Evolutionary conservation across 2,329 filamentous ascomycete genomes (phyloP).

Genomic region (Neofusicoccum laricinum): DNA sequence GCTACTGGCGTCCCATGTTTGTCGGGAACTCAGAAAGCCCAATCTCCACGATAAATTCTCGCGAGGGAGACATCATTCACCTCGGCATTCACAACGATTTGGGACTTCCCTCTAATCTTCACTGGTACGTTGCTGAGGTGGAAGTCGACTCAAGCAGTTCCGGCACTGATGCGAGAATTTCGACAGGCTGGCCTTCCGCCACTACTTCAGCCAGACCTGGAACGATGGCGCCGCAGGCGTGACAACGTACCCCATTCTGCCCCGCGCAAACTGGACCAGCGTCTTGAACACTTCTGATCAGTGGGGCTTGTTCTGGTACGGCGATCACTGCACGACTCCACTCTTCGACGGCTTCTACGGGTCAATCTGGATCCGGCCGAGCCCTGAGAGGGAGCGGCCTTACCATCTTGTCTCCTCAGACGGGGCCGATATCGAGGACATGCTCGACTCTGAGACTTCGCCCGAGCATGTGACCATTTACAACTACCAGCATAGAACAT

Average conservation of each 20-base stretch:
- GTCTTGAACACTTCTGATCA: background rate
- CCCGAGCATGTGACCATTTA: background rate
- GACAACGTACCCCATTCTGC: background rate
- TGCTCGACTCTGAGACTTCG: background rate
- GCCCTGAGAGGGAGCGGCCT: background rate
- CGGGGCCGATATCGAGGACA: background rate
- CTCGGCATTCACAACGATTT: background rate
- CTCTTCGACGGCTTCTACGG: background rate
- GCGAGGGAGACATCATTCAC: background rate
- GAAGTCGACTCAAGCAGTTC: too few species aligned
- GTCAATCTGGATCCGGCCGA: background rate
- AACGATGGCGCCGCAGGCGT: background rate
- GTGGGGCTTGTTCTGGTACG: background rate
- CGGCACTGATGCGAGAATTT: background rate
- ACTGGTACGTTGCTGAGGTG: background rate
- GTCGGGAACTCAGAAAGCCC: conserved; percentile 5
- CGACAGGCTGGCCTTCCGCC: background rate
- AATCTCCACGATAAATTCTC: background rate
- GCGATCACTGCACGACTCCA: background rate
- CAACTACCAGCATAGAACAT: background rate
- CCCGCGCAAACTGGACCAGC: background rate
- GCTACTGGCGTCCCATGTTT: conserved; percentile 4
- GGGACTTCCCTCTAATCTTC: background rate
- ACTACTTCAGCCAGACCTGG: background rate
- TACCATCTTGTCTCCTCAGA: background rate